Evolutionary conservation across 495 filamentous ascomycete species (phyloP), one percentile per base, ranked within the genome.

Genomic region (Tuber calosporum): DNA sequence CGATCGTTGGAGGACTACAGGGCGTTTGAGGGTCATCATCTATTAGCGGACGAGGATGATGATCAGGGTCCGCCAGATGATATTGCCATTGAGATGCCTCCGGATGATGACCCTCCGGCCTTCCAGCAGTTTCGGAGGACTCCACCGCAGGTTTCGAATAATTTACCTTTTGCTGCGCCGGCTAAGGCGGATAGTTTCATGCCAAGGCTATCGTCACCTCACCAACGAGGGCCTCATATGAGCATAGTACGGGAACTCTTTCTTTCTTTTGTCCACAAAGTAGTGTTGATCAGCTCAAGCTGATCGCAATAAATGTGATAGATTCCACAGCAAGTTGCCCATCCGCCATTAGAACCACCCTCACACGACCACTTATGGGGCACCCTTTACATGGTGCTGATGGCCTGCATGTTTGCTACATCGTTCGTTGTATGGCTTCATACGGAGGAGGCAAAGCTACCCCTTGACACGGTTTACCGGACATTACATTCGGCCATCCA

Each of bases 361-460:
- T 62, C 74, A 34, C 92, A 98, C 83, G 96, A 99, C 82, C 84
- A 87, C 20, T 93, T 98, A 82, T 99, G 95, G 87, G 92, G 90
- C n/a, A 93, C 91, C 77, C 84, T 98, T 39, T 98, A 93, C 81
- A 82, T 96, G 73, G 94, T 98, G 82, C 90, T 87, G 41, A 83
- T 95, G 71, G 92, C 92, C 53, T 89, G 90, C 36, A 83, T 98
- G 48, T 88, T 98, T 79, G 89, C 94, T 26, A 94, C 92, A 20
- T 93, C 94, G 73, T 88, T 97, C 71, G 86, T 99, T 20, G 89
- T 97, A 68, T 93, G 90, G 79, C 86, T 99, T 17, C 93, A 98
- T 81, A 98, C 94, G 1, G 89, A 87, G 67, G 85, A 92, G 79
- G 92, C 92, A 26, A 78, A 75, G 19, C 73, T 74, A 39, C 71